Evolutionary conservation across 2,329 filamentous ascomycete genomes (phyloP).

Genomic region (Xylaria digitata): DNA sequence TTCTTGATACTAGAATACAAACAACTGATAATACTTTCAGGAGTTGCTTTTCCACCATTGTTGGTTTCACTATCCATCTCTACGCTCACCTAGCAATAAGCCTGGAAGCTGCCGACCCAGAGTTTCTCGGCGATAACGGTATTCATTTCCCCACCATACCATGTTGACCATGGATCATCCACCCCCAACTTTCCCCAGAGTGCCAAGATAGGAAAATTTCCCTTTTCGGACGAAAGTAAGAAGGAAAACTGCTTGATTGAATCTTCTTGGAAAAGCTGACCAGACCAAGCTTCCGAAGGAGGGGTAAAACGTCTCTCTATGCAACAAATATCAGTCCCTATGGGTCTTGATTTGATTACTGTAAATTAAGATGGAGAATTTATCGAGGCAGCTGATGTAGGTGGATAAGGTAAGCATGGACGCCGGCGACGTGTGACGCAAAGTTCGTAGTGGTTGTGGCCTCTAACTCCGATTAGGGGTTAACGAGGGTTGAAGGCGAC

Average conservation of each 20-base stretch:
- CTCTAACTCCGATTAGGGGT: neutral
- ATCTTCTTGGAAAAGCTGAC: too few relatives aligned
- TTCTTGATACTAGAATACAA: neutral
- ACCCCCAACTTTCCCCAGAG: neutral
- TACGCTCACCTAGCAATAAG: too few relatives aligned
- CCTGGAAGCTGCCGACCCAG: too few relatives aligned
- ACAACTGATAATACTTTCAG: neutral
- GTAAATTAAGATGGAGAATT: too few relatives aligned
- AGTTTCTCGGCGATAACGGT: too few relatives aligned
- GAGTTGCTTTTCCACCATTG: neutral
- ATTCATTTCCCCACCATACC: too few relatives aligned
- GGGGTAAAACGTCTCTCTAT: too few relatives aligned
- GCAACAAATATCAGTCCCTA: too few relatives aligned
- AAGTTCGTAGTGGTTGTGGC: neutral
- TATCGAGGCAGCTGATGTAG: neutral
- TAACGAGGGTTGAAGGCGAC: neutral
- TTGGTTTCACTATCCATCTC: neutral
- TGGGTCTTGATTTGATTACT: too few relatives aligned
- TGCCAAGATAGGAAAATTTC: slow-evolving; percentile 18
- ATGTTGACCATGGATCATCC: too few relatives aligned
- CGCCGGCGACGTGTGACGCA: neutral
- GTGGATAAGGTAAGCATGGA: neutral
- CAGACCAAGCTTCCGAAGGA: too few relatives aligned
- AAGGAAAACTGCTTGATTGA: neutral
- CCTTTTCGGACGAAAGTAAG: slow-evolving; percentile 9